Evolutionary conservation across 2,329 filamentous ascomycete genomes (phyloP), one percentile per base, ranked within the genome.

Genomic region (Gaeumannomyces sp.): DNA sequence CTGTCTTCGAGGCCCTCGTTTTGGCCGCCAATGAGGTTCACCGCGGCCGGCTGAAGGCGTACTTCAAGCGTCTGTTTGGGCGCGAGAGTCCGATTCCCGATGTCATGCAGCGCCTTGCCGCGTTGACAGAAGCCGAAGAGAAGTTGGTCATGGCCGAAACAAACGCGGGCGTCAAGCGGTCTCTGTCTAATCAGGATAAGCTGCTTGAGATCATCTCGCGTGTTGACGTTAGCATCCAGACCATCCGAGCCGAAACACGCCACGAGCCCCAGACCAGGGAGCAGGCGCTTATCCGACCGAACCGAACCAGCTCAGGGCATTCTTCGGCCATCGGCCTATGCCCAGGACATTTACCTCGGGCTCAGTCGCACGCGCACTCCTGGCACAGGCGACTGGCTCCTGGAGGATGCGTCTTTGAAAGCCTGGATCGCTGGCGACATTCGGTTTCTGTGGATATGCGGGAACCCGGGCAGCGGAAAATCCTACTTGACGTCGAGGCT

Each of bases 401-500:
- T 64, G 10, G 57, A 64, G n/a, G 62, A 64, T 25, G 31, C 57
- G 13, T 60, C 57, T 10, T 22, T 64, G n/a, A 59, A 60, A 27
- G 35, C 56, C 14, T 64, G 62, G 62, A 50, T 60, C 2, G 33
- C 56, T 3, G 62, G 62, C 22, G 62, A 64, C n/a, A 22, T 59
- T 19, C 62, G 62, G 14, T 64, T 60, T 45, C 31, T 64, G 7
- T 64, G 62, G 62, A 60, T 64, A 31, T 59, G 62, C 53, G 62
- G 62, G 27, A 64, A 64, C 11, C 62, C 62, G 2, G 62, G 62
- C 27, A 64, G 56, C 25, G 62, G 62, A 3, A 64, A 64, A 28
- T 64, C 62, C 29, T 64, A 64, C 57, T 19, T 64, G 19, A 60
- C 62, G 19, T 59, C 56, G 14, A 33, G 62, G 33, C n/a, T 64